phyloP scores from a whole-genome alignment of 306 rosid species.

The Senna tora region DNA sequence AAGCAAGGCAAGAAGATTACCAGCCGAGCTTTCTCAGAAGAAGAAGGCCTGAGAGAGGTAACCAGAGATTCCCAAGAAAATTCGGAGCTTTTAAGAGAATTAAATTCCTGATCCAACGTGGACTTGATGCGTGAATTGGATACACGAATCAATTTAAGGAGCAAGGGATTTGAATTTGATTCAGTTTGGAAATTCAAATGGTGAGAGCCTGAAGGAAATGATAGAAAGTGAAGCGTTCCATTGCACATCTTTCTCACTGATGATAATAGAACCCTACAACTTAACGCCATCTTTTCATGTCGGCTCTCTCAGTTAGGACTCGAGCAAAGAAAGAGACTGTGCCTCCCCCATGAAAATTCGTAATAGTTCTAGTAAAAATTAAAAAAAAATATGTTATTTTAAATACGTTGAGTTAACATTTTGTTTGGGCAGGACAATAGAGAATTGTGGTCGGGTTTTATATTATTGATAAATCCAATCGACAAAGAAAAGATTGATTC shows the following conservation, averaged over 20 bases:
- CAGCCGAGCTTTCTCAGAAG: slow-evolving; percentile 56
- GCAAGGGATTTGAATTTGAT: slow-evolving; percentile 39
- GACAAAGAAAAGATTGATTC: too few relatives aligned
- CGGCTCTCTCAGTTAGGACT: not conserved
- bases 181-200: slow-evolving; percentile 32
- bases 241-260: slow-evolving; percentile 31
- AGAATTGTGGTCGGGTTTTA: too few relatives aligned
- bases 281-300: slow-evolving; percentile 44
- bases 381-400: too few relatives aligned
- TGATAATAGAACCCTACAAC: slow-evolving; percentile 43
- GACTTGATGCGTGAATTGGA: slow-evolving; percentile 49
- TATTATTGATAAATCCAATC: too few relatives aligned
- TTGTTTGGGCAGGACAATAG: not conserved
- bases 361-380: too few relatives aligned
- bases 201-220: slow-evolving; percentile 9
- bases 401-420: not conserved
- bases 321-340: not conserved
- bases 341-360: too few relatives aligned
- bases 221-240: not conserved
- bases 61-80: slow-evolving; percentile 48
- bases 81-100: slow-evolving; percentile 40
- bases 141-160: slow-evolving; percentile 45
- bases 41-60: slow-evolving; percentile 48
- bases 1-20: slow-evolving; percentile 40
- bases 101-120: slow-evolving; percentile 45